Evolutionary conservation across 805 yeast species (phyloP).

Genomic region (Wickerhamomyces hampshirensis): DNA sequence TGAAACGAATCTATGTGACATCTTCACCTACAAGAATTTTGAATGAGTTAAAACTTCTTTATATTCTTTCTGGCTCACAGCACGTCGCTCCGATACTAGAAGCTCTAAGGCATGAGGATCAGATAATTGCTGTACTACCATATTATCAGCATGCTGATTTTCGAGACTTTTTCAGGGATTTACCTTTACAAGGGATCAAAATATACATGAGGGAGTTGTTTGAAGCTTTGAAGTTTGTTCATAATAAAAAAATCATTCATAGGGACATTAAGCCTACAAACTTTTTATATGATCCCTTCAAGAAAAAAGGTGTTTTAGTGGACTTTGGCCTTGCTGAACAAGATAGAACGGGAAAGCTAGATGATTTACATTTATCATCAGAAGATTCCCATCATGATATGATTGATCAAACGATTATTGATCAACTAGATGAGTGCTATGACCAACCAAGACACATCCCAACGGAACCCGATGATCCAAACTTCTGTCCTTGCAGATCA

Average conservation of each 20-base stretch:
- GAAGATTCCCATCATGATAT: no score
- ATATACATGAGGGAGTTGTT: slow-evolving; percentile 76
- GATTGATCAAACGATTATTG: background rate
- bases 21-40: slow-evolving; percentile 89
- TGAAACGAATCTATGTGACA: slow-evolving; percentile 91
- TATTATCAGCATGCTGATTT: slow-evolving; percentile 89
- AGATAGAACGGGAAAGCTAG: slow-evolving; percentile 1
- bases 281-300: slow-evolving; percentile 49
- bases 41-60: slow-evolving; percentile 79
- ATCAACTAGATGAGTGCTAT: background rate
- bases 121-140: slow-evolving; percentile 88
- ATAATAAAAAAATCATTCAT: slow-evolving; percentile 65
- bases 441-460: background rate
- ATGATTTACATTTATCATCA: no score
- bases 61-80: slow-evolving; percentile 59
- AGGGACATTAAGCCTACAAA: slow-evolving; percentile 81
- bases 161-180: slow-evolving; percentile 75
- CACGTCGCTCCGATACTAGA: slow-evolving; percentile 88
- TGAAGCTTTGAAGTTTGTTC: slow-evolving; percentile 64
- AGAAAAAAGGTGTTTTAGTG: slow-evolving; percentile 57
- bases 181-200: slow-evolving; percentile 76
- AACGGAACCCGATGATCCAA: slow-evolving; percentile 16
- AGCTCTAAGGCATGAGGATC: slow-evolving; percentile 83
- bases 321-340: slow-evolving; percentile 77
- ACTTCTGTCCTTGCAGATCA: slow-evolving; percentile 50